Base-by-base conservation (phyloP, 805 yeast genomes). In the Saturnispora mendoncae region DNA sequence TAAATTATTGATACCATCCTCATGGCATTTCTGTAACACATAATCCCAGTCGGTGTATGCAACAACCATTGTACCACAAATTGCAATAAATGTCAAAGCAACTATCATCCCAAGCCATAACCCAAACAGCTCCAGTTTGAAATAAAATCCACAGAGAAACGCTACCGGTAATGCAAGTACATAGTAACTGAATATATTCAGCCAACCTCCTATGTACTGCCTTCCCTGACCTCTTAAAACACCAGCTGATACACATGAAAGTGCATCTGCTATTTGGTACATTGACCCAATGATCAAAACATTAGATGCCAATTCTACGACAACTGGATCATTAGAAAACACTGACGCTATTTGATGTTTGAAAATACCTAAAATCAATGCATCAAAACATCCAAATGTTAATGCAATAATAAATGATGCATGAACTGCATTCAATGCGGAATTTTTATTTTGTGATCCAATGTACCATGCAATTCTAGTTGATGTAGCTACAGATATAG, bases 191-290 rank as follows among this genome's bases (percentile, higher is more conserved):
- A 74, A 44, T 47, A 79, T 56, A 45, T 76, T 76, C 26, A 77
- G 68, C 39, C 68, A 67, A 2, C 82, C 81, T 0, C 82, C 81
- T 28, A 78, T 69, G 51, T 69, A 72, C 33, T 80, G 81, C 57
- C 74, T 74, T 13, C 90, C 90, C 61, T 81, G 88, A 5, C 90
- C 90, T 55, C 92, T 69, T 41, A 83, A 64, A 45, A 84, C 70
- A 13, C 90, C 90, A 13, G 85, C 87, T 1, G 83, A 73, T 37
- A 80, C 76, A 13, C 85, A 83, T 47, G 80, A 74, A 52, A 77
- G 61, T 9, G 80, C 78, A 58, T 83, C 92, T 41, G 74, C 73
- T 20, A 83, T 60, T 61, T 82, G 88, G 72, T 79, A 80, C 25
- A 75, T 52, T 1, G 87, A 83, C 36, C 78, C 72, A 34, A 79